A percentile compares a stretch with the other conserved stretches of the same genome.
Conservation (phyloP, 352 stramenopile genomes). For the Phytophthora nicotianae region DNA sequence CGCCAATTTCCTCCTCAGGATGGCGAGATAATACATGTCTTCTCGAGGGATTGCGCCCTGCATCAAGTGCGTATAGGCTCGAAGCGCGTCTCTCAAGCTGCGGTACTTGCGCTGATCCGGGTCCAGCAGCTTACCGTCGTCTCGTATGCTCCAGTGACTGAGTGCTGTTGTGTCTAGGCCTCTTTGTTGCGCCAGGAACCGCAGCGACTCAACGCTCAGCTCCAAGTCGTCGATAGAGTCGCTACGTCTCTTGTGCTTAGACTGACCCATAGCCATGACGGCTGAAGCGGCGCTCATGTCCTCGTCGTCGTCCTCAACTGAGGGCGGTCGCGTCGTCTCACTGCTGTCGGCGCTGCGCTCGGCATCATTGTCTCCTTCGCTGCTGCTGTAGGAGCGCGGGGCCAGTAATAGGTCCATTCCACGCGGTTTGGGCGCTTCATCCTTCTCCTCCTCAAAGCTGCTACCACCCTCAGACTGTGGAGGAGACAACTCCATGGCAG, state of each 20-base stretch:
- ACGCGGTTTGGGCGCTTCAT: constrained; percentile 11
- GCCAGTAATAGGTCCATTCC: constrained; percentile 30
- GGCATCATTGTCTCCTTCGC: constrained; percentile 13
- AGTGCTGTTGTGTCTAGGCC: constrained; percentile 43
- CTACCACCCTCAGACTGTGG: constrained; percentile 16
- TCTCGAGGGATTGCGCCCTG: constrained; percentile 54
- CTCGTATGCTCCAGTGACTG: constrained; percentile 40
- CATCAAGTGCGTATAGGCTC: constrained; percentile 40
- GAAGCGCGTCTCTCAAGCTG: constrained; percentile 54
- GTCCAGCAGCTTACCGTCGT: constrained; percentile 55
- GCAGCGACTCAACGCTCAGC: constrained; percentile 39
- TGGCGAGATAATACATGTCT: constrained; percentile 78
- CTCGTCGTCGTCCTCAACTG: constrained; percentile 12
- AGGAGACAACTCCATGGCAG: constrained; percentile 18
- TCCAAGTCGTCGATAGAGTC: constrained; percentile 42
- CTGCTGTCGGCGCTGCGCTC: constrained; percentile 13
- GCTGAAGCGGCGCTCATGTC: constrained; percentile 20
- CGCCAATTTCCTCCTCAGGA: constrained; percentile 61
- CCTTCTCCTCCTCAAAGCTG: constrained; percentile 22
- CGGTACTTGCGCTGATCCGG: constrained; percentile 47
- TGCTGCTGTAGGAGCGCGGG: constrained; percentile 38
- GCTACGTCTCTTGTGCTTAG: constrained; percentile 12
- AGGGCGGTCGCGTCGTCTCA: constrained; percentile 1
- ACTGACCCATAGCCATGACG: constrained; percentile 20
- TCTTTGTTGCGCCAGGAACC: constrained; percentile 35